Evolutionary conservation across 495 filamentous ascomycete species (phyloP), one percentile per base, ranked within the genome.

Genomic region (Penicillium mononematosum): DNA sequence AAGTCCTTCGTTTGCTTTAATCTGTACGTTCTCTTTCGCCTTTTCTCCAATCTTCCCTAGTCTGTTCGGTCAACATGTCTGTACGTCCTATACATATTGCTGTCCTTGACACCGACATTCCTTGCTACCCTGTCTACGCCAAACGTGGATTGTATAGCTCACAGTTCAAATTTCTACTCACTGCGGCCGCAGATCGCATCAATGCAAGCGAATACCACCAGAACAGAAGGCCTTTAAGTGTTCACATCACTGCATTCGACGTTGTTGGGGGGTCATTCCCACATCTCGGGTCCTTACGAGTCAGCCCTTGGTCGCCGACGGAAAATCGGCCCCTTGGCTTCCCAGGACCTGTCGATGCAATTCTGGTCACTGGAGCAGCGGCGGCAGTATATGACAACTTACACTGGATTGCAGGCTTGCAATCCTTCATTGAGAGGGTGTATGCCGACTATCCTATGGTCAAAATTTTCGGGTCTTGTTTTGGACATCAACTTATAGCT

Each of bases 401-500:
- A 19, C 50, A 55, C 3, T 68, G 62, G 65, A 63, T 65, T 19
- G 8, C 42, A 17, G 31, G 27, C 0, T 41, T 68, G 38, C 53
- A 51, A 22, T 36, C 47, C 4, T 68, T 57, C 17, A 55, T 62
- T 22, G 31, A 38, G 16, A 58, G 10, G 8, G 61, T 68, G 55
- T 75, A 71, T 63, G 31, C 27, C 2, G 46, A 61, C 4, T 66
- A 69, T 45, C 71, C 73, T 0, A 47, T 63, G 5, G 60, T 78
- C 31, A 64, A 61, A 22, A 71, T 72, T 16, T 65, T 70, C 34
- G 68, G 70, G 14, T 66, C 67, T 16, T 73, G 66, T 45, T 73
- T 73, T 52, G 70, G 70, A 0, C 68, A 73, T 50, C 66, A 73
- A 39, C 46, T 71, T 7, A 64, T 73, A 47, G 68, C 58, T 16